A percentile compares a stretch with the other conserved stretches of the same genome.
Conservation (phyloP, 768 basidiomycete species). For the Piloderma croceum region DNA sequence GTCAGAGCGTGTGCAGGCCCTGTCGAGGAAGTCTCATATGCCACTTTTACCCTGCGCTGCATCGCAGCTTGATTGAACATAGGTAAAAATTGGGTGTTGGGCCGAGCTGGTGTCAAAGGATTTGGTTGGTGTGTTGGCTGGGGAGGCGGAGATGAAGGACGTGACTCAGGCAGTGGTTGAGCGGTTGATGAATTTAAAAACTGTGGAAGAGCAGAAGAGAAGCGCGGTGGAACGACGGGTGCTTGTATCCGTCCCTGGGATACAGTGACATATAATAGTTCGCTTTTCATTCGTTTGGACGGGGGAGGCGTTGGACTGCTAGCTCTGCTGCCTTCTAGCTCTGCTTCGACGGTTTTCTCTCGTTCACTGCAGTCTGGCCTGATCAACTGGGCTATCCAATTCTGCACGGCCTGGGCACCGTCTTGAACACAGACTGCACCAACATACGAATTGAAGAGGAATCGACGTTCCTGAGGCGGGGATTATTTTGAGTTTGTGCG, state of each 20-base stretch:
- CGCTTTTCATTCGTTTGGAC: no score
- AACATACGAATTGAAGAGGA: conserved; percentile 61
- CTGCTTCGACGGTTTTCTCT: no score
- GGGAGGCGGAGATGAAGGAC: conserved; percentile 1
- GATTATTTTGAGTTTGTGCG: no score
- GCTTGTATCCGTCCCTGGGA: no score
- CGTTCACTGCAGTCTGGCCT: not conserved
- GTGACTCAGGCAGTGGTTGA: no score
- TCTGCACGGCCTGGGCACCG: conserved; percentile 45
- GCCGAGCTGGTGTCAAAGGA: conserved; percentile 53
- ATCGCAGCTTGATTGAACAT: conserved; percentile 70
- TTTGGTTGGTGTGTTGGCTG: conserved; percentile 21
- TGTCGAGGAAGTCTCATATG: conserved; percentile 53
- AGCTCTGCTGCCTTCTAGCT: no score
- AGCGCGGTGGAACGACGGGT: no score
- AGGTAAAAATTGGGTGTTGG: conserved; percentile 58
- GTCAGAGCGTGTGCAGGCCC: conserved; percentile 65
- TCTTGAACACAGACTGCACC: conserved; percentile 56
- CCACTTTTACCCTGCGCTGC: conserved; percentile 57
- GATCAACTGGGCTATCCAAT: conserved; percentile 40
- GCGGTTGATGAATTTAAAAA: no score
- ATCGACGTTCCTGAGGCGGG: conserved; percentile 46
- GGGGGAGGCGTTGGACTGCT: no score
- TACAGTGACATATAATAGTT: no score
- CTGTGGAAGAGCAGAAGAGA: no score